Evolutionary conservation across 2,329 filamentous ascomycete species (phyloP).

Genomic region (Keithomyces neogunnii): DNA sequence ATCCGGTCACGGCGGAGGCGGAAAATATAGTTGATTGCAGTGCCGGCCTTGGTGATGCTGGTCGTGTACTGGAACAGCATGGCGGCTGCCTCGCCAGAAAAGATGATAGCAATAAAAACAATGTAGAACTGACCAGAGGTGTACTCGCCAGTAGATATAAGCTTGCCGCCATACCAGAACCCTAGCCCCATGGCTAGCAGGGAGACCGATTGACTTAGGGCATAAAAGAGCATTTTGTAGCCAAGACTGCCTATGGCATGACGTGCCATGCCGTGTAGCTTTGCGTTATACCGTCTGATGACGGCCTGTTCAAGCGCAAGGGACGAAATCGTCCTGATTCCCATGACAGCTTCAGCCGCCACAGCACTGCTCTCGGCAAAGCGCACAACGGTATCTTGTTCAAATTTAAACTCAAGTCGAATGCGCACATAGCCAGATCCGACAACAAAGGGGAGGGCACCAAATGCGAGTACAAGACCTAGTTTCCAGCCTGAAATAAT

Average conservation of each 20-base stretch:
- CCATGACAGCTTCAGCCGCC: slow-evolving; percentile 40
- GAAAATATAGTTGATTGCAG: slow-evolving; percentile 41
- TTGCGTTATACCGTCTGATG: slow-evolving; percentile 24
- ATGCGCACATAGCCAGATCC: slow-evolving; percentile 38
- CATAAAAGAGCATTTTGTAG: slow-evolving; percentile 32
- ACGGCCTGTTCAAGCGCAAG: slow-evolving; percentile 37
- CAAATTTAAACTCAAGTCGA: slow-evolving; percentile 37
- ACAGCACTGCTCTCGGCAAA: slow-evolving; percentile 39
- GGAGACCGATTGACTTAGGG: slow-evolving; percentile 30
- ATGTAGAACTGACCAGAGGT: slow-evolving; percentile 37
- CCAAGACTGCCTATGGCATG: slow-evolving; percentile 21
- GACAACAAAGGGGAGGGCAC: slow-evolving; percentile 36
- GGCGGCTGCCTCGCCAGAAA: slow-evolving; percentile 32
- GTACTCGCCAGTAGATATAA: slow-evolving; percentile 38
- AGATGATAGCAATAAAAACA: slow-evolving; percentile 42
- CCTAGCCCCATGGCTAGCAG: slow-evolving; percentile 30
- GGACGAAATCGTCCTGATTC: slow-evolving; percentile 40
- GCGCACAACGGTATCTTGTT: slow-evolving; percentile 32
- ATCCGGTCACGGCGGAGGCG: slow-evolving; percentile 24
- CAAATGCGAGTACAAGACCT: slow-evolving; percentile 37
- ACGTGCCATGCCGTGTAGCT: slow-evolving; percentile 22
- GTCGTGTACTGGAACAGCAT: slow-evolving; percentile 38
- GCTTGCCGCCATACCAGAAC: slow-evolving; percentile 32
- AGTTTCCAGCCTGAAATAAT: slow-evolving; percentile 42
- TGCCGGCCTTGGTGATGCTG: slow-evolving; percentile 41